Evolutionary conservation across 2,329 filamentous ascomycete species (phyloP).

Genomic region (Parastagonospora nodorum): DNA sequence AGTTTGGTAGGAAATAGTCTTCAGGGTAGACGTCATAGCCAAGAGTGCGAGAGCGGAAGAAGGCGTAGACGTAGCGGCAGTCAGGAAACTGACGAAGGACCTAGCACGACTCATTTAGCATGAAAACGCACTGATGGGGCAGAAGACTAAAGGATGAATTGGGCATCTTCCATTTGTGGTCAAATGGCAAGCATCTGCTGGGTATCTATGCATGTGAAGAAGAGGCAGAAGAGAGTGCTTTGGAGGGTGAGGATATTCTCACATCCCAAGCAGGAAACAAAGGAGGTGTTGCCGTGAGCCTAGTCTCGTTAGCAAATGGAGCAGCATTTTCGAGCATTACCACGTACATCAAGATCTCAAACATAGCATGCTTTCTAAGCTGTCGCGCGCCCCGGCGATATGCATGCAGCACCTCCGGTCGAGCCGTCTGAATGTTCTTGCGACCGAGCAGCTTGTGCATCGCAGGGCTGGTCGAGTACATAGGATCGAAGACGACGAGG

Average conservation of each 20-base stretch:
- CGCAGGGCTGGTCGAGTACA: constrained; percentile 70
- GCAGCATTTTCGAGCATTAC: neutral
- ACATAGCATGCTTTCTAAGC: constrained; percentile 72
- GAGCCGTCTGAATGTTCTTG: constrained; percentile 50
- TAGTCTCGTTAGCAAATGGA: constrained; percentile 5
- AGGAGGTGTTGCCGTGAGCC: constrained; percentile 45
- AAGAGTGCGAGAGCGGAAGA: constrained; percentile 44
- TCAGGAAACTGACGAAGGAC: constrained; percentile 45
- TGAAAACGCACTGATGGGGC: neutral
- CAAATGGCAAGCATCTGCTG: constrained; percentile 14
- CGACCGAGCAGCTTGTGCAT: constrained; percentile 64
- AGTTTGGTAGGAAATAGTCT: constrained; percentile 43
- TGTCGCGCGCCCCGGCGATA: constrained; percentile 75
- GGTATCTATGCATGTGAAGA: constrained; percentile 22
- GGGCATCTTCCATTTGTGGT: constrained; percentile 3
- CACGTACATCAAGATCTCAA: constrained; percentile 76
- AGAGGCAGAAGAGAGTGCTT: neutral
- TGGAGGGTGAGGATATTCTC: constrained; percentile 28
- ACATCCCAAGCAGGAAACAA: constrained; percentile 49
- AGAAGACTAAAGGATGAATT: constrained; percentile 1
- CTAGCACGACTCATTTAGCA: constrained; percentile 38
- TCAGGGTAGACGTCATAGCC: constrained; percentile 48
- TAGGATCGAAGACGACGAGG: constrained; percentile 86
- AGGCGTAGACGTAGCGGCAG: constrained; percentile 45
- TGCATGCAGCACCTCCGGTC: constrained; percentile 62